Evolutionary conservation across 2,329 filamentous ascomycete species (phyloP), one percentile per base, ranked within the genome.

Genomic region (Colletotrichum magnum): DNA sequence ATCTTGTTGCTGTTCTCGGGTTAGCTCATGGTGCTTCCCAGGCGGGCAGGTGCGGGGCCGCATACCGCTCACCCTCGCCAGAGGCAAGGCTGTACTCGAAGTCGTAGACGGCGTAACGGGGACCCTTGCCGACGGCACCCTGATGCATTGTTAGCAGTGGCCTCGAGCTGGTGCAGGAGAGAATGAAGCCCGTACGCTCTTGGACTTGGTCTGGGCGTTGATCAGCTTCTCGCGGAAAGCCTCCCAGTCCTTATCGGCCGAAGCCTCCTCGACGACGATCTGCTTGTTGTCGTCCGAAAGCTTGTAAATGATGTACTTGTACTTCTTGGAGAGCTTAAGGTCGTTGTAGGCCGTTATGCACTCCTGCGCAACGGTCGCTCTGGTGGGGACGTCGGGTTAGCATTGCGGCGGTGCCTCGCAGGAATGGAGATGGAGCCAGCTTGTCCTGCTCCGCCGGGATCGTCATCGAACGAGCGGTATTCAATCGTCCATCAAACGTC

Each of bases 231-330:
- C 85, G 76, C 92, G 92, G 88, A 95, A 94, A 73, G 77, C 82
- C 68, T 92, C 89, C 86, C 89, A 95, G 82, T 94, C 89, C 74
- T 83, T 83, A 75, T 90, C 86, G 71, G 83, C 84, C 68, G 90
- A 92, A 63, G 89, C 87, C 80, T 93, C 90, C 83, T 95, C 93
- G 76, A 96, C 89, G 69, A 93, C 90, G 79, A 96, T 94, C 84
- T 94, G 83, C 84, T 92, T 94, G 88, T 90, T 90, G 86, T 94
- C 88, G 83, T 95, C 92, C 73, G 90, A 92, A 80, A 96, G 90
- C 88, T 94, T 94, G 91, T 89, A 95, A 87, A 96, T 90, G 85
- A 96, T 92, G 88, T 89, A 97, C 85, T 94, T 95, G 86, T 90
- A 87, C 86, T 89, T 90, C 84, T 94, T 94, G 83, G 84, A 87